Base-by-base conservation (phyloP, 495 filamentous ascomycete species). In the Parachaetomium inaequale region DNA sequence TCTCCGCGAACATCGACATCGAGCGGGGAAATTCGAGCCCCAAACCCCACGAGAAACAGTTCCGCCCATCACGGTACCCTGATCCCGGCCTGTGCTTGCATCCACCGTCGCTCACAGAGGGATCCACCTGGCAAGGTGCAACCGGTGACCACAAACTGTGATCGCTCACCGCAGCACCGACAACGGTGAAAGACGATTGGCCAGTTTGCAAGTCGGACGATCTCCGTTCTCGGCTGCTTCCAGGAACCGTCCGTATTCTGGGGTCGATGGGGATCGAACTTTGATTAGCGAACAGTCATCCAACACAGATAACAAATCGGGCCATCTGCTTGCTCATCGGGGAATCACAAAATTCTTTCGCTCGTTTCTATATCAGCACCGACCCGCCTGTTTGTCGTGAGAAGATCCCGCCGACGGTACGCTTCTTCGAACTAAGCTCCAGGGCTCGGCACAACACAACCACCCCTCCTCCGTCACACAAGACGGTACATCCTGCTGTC, bases 151-250 rank as follows among this genome's bases (percentile, higher is more conserved):
- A 62, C 53, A 61, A 43, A 49, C 26, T 38, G 51, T 45, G 40
- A 43, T 21, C 59, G 29, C 63, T 46, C 58, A 59, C 58, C 34
- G 49, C 57, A 65, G 47, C 59, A 49, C 62, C 57, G 42, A 19
- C 51, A 34, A 68, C 66, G 51, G 71, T 74, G 66, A 74, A 72
- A 72, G 70, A 74, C 63, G 64, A 74, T 74, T 74, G 72, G 72
- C 55, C 38, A 42, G 36, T 2, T 29, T 29, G 28, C 52, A 47
- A 57, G 43, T 56, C 49, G 53, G 61, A 62, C 61, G 70, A 68
- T 74, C 72, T 74, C 72, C 70, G 72, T 70, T 74, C 70, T 71
- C 72, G 72, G 72, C 63, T 65, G 47, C 64, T 62, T 62, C 53
- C 47, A 55, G 55, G 53, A 58, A 59, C 50, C 55, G 25, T 47